Evolutionary conservation across 805 yeast species (phyloP), one percentile per base, ranked within the genome.

Genomic region (Nakazawaea anatomiae): DNA sequence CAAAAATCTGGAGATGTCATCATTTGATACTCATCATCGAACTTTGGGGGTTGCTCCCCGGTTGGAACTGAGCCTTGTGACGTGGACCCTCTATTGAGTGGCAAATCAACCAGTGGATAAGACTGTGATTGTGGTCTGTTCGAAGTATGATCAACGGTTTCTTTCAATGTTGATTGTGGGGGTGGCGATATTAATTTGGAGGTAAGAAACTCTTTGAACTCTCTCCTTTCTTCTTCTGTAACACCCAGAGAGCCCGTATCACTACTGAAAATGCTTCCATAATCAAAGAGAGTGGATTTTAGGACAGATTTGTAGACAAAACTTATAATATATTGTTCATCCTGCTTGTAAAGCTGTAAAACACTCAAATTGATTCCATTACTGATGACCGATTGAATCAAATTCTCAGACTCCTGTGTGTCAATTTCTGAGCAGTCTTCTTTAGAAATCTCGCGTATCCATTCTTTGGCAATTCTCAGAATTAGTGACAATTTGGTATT

Each of bases 21-120:
- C 48, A 51, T 46, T 44, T 46, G 47, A 43, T 51, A 51, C 14
- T 51, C 53, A 34, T 51, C 53, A 28, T 51, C 53, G 30, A 51
- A 51, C 43, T 51, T 51, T 5, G 53, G 53, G 1, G 52, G 52
- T 38, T 32, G 32, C 18, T 44, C 46, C 0, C 42, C 39, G 6
- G 44, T 25, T 5, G 52, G 52, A 8, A 34, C 34, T 18, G 25
- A 18, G 25, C 25, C 25, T 18, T 18, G 25, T 18, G 25, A 18
- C 25, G 29, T 25, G 6, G n/a, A 6, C 12, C 12, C 7, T 18
- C 25, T 18, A 3, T 18, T 18, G 25, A 18, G 25, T 18, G 25
- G 25, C 25, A 18, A 18, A 18, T 18, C 25, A 18, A 18, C 25
- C 25, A 18, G 25, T 18, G 25, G 25, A 18, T 18, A 3, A 18